Evolutionary conservation across 2,329 filamentous ascomycete species (phyloP), one percentile per base, ranked within the genome.

Genomic region (Xylaria sp.): DNA sequence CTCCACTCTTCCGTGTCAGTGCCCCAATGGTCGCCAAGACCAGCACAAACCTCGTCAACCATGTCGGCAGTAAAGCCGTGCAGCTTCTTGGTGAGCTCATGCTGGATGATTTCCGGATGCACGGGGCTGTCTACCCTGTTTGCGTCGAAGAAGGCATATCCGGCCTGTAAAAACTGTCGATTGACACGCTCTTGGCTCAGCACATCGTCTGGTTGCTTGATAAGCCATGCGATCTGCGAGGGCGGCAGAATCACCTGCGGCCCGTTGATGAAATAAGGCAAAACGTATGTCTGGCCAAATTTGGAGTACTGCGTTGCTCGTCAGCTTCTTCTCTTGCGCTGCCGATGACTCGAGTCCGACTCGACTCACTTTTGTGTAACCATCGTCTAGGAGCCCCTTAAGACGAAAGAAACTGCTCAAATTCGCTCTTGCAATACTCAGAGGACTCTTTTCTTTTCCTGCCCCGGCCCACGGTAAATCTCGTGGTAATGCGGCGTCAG

Each of bases 111-210:
- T 7, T 72, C 68, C 1, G 69, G 68, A 39, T 74, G 71, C 4
- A 73, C 67, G 2, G 72, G 70, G 52, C 67, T 62, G n/a, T 66
- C 63, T 48, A 72, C 66, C 51, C 69, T 62, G 52, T 69, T 71
- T 13, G 67, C 66, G 37, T 72, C 69, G 23, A 72, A 65, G 39
- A 73, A 72, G 39, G 71, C 70, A 55, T 73, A 68, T 35, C 73
- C 68, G 19, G 69, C 63, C 65, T 73, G 66, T n/a, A 75, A 66
- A 59, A 72, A 73, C 55, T 71, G 70, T 5, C 71, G 66, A 59
- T 73, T 74, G 39, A 72, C 69, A 23, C 67, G 66, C 58, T 68
- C 69, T 59, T 74, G 72, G 63, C 67, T 72, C 16, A 74, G 64
- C 11, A 72, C 64, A 16, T 64, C 63, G 51, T 73, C 70, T 5